Evolutionary conservation across 2,329 filamentous ascomycete genomes (phyloP).

Genomic region (Aspergillus sp.): DNA sequence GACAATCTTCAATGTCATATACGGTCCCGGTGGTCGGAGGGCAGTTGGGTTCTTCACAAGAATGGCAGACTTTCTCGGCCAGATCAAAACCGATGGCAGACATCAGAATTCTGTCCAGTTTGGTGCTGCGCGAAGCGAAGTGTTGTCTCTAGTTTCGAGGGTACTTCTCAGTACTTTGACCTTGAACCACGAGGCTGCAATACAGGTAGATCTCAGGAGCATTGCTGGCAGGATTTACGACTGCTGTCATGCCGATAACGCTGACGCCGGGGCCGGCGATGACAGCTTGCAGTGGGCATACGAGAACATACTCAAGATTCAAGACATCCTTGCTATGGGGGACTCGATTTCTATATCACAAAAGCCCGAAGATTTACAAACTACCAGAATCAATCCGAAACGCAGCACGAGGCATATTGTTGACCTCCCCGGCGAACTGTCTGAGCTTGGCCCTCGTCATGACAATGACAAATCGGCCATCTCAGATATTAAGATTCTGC

Average conservation of each 20-base stretch:
- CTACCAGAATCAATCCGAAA: not conserved
- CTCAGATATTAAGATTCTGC: slow-evolving; percentile 7
- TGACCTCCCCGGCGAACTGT: slow-evolving; percentile 13
- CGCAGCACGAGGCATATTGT: not conserved
- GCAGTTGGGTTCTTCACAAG: slow-evolving; percentile 7
- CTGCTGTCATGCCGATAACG: not conserved
- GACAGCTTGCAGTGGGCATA: not conserved
- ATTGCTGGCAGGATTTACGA: slow-evolving; percentile 6
- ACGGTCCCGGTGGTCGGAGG: slow-evolving; percentile 10
- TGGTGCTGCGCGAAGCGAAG: not conserved
- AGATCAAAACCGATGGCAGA: not conserved
- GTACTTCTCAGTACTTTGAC: slow-evolving; percentile 9
- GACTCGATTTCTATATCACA: not conserved
- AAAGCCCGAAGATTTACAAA: not conserved
- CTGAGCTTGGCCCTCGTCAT: slow-evolving; percentile 8
- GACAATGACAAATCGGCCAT: slow-evolving; percentile 14
- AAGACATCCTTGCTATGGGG: not conserved
- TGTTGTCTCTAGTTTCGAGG: slow-evolving; percentile 6
- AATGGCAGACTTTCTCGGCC: not conserved
- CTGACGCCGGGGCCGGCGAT: not conserved
- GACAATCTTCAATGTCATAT: slow-evolving; percentile 19
- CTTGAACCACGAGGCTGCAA: slow-evolving; percentile 9
- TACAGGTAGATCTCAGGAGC: slow-evolving; percentile 4
- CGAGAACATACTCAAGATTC: not conserved
- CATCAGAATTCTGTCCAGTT: not conserved